Base-by-base conservation (phyloP, 768 basidiomycete species). In the Boletus sensibilis region DNA sequence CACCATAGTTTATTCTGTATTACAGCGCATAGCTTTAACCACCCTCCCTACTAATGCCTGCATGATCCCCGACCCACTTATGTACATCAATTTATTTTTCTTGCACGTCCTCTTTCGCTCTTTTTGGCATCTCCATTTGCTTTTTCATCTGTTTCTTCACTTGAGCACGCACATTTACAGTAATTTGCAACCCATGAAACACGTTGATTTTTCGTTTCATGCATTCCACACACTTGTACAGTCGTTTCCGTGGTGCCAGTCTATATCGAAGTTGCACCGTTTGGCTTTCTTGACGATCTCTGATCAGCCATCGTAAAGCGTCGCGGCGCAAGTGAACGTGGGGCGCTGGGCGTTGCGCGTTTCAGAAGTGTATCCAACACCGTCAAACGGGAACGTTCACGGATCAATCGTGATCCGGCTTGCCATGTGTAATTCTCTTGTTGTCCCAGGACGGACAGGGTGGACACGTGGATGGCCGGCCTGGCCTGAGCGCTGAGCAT, bases 1-100 rank as follows among this genome's bases (percentile, higher is more conserved):
- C 2, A 41, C 3, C 21, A 25, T 68, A 59, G 23, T 45, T 55
- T 57, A 62, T 57, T 53, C 12, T 63, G 57, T 58, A 58, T 52
- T 38, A 57, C 21, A n/a, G 29, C 38, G 12, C 23, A 33, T 40
- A 41, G 11, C 20, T 14, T 55, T 40, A 23, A 10, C 27, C 23
- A 23, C 12, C 16, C 33, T 29, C 23, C 20, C 29, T n/a, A 25
- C 3, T 63, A 64, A 63, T 63, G 14, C 47, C 11, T n/a, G 35
- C 58, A 55, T 42, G 10, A 37, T 25, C 33, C 20, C 29, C 20
- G 8, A 18, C 27, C 8, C 53, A 38, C 23, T 1, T 16, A 0
- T 50, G 47, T 58, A 51, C 11, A 46, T 38, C 50, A 44, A 20
- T 40, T 55, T 37, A 39, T 43, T 5, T 18, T 61, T 61, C 40